Conservation (phyloP, 176 grass and related monocot genomes). For the Sorghum bicolor region DNA sequence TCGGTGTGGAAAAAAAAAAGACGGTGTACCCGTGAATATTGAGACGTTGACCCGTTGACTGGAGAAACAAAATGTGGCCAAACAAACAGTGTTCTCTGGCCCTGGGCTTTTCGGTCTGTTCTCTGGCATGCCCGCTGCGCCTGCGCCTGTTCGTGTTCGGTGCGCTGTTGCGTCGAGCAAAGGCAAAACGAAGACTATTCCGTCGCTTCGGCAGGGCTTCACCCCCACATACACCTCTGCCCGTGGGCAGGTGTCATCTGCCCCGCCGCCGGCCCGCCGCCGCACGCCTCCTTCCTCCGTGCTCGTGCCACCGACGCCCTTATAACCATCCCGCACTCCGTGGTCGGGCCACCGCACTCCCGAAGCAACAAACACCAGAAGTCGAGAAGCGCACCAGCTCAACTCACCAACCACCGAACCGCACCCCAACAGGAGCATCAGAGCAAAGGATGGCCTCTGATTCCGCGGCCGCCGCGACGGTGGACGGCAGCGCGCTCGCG, state of each 20-base stretch:
- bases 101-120: too few species aligned
- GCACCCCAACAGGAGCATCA: neutral
- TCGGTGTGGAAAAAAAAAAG: too few species aligned
- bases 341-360: neutral
- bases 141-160: too few species aligned
- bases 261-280: neutral
- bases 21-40: too few species aligned
- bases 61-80: too few species aligned
- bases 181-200: too few species aligned
- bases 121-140: too few species aligned
- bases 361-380: neutral
- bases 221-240: neutral
- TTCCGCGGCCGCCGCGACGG: neutral
- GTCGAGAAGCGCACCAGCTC: neutral
- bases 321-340: neutral
- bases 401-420: neutral
- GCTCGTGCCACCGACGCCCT: neutral
- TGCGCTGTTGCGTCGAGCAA: too few species aligned
- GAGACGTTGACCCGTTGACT: too few species aligned
- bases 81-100: too few species aligned
- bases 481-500: conserved; percentile 69
- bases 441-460: neutral
- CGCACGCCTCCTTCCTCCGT: neutral
- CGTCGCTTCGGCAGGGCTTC: too few species aligned
- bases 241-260: neutral